Evolutionary conservation across 1,284 basidiomycete genomes (phyloP), one percentile per base, ranked within the genome.

Genomic region (Mycena citricolor): DNA sequence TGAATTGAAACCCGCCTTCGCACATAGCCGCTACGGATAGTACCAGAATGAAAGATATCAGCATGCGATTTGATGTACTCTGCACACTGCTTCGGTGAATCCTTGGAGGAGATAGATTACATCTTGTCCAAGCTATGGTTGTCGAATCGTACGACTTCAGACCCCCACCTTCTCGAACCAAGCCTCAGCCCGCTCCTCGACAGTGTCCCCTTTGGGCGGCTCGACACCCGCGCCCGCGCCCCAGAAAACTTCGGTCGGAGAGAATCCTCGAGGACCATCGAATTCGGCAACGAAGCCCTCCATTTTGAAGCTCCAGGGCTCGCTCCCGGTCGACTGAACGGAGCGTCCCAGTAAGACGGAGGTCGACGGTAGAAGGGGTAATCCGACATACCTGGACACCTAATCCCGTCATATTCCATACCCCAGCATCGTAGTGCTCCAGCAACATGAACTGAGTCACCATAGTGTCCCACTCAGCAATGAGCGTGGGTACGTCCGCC

Each of bases 391-490:
- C 50, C 31, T 34, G 26, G 6, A 28, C 39, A 3, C 35, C 32
- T 42, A 44, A 48, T 1, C 46, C 46, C 2, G 50, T 52, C 17
- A 52, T 8, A 29, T 52, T 52, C 42, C 44, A 52, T 3, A 52
- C 8, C 21, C 46, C 25, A 5, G 26, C 46, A 10, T 52, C 16
- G 32, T 42, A 52, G 19, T 52, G 50, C 19, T 45, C 29, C 13
- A 52, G 42, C 39, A 32, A 36, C 22, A 49, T 32, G 40, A 48
- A 48, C 28, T 35, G 24, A 1, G 34, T 16, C 8, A 32, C 42
- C 8, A 48, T 13, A 14, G 35, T 33, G 16, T 52, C 43, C 50
- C 50, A 52, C 3, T 39, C 49, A 32, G 46, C 45, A n/a, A 34
- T 39, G 30, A 52, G 33, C 17, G 39, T 52, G 4, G 50, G 50